Conservation (phyloP, 805 yeast species). For the Lachancea lanzarotensis region DNA sequence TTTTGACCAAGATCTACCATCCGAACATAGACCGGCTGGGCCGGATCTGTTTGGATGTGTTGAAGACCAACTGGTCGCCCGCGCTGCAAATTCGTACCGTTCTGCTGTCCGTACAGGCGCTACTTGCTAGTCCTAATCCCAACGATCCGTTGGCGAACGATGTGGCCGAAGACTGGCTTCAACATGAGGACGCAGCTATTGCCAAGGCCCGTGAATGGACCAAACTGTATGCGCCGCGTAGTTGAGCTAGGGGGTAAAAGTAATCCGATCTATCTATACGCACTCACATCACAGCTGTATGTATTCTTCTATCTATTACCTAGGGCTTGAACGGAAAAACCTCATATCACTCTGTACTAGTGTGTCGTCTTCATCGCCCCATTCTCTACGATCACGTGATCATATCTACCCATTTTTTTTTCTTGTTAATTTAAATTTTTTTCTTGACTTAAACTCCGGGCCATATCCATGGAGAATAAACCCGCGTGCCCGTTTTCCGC, state of each 20-base stretch:
- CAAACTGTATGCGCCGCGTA: conserved; percentile 26
- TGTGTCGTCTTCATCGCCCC: background rate
- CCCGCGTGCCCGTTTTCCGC: too few species aligned
- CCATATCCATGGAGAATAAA: too few species aligned
- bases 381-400: too few species aligned
- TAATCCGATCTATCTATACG: too few species aligned
- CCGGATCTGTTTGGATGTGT: conserved; percentile 88
- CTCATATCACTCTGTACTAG: background rate
- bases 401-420: background rate
- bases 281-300: too few species aligned
- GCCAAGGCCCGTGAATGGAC: conserved; percentile 60
- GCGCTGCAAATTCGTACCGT: conserved; percentile 94
- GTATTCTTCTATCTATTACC: too few species aligned
- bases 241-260: too few species aligned
- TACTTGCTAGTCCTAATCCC: conserved; percentile 93
- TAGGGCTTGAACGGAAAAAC: too few species aligned
- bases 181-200: conserved; percentile 73
- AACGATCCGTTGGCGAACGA: conserved; percentile 98
- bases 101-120: conserved; percentile 83
- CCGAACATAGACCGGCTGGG: conserved; percentile 96
- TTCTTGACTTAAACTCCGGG: too few species aligned
- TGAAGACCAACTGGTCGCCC: conserved; percentile 96
- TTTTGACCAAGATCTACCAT: conserved; percentile 88
- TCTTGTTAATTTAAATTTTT: too few species aligned
- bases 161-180: conserved; percentile 95